Evolutionary conservation across 2,329 filamentous ascomycete genomes (phyloP), one percentile per base, ranked within the genome.

Genomic region (Talaromyces rugulosus): DNA sequence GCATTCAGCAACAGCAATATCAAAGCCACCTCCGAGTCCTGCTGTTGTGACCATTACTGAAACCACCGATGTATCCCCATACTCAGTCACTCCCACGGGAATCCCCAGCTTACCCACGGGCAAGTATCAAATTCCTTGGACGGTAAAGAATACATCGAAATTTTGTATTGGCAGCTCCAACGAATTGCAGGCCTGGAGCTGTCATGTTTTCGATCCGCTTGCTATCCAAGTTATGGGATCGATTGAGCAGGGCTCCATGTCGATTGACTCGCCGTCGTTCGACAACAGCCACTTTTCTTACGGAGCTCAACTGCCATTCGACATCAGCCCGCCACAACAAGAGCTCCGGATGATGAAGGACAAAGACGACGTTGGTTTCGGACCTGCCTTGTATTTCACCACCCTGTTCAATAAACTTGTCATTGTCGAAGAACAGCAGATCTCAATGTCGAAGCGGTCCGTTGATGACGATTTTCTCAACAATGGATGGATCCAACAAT

Each of bases 301-400:
- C 68, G 87, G 87, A 14, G 79, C 85, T 2, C 87, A 89, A 69
- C 76, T 82, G n/a, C 86, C 86, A 1, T 71, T 79, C 33, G 51
- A 62, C 14, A 76, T 85, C 53, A 68, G 70, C 14, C 63, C 70
- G 44, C 71, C 67, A 8, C 74, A 80, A 31, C 78, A 84, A 64
- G 71, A 77, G 1, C 72, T 89, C 63, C 75, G 78, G 27, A 78
- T 87, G 34, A 85, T 87, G 50, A 74, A 77, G 40, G 87, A 90
- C 71, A 79, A 81, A 42, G 82, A 85, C 63, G 82, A 84, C 61
- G 76, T 80, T 42, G 74, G 74, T 14, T 78, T 82, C 64, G 88
- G 87, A 1, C 85, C 87, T 14, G 87, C 87, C 5, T 84, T 83
- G 69, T 87, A 87, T 67, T 89, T 89, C 69, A 81, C 83, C 65